These are phyloP conservation scores for Scalesia atractyloides DNA, from an alignment of 129 eudicot species.

Conservation along the genomic window DNA sequence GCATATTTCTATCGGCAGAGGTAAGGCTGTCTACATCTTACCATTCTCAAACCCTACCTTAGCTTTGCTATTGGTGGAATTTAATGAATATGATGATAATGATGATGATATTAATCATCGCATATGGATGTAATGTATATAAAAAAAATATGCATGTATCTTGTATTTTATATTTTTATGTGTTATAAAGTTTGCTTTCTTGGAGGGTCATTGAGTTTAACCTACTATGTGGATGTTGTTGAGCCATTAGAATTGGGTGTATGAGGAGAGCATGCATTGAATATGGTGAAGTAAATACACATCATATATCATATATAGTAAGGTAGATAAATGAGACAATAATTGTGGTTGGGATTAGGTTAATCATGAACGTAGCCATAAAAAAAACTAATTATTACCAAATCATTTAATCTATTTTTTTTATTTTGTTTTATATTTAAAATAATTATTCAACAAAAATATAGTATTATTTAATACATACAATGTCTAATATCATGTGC, in stretches of 20 bases:
- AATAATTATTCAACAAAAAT: neutral
- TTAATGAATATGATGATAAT: no score
- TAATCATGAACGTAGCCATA: constrained; percentile 16
- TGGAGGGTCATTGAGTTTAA: no score
- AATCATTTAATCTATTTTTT: constrained; percentile 6
- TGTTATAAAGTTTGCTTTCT: no score
- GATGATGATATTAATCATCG: no score
- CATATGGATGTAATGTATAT: no score
- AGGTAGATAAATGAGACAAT: constrained; percentile 22
- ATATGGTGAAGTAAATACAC: constrained; percentile 9
- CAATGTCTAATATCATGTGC: no score
- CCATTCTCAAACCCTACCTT: no score
- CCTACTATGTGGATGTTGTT: neutral
- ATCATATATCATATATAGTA: neutral
- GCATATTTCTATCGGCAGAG: no score
- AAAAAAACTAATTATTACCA: constrained; percentile 18
- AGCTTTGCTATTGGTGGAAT: no score
- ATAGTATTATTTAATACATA: neutral
- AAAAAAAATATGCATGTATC: no score
- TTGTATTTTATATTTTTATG: no score
- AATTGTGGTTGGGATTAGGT: constrained; percentile 27
- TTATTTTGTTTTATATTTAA: neutral
- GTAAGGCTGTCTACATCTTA: no score
- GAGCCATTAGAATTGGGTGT: constrained; percentile 15
- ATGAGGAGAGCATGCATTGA: constrained; percentile 11